Percentiles rank a stretch among this genome's conserved stretches.
These are phyloP conservation scores for Coemansia sp. DNA, from an alignment of 192 early-diverging fungal species.

Conservation along the genomic window DNA sequence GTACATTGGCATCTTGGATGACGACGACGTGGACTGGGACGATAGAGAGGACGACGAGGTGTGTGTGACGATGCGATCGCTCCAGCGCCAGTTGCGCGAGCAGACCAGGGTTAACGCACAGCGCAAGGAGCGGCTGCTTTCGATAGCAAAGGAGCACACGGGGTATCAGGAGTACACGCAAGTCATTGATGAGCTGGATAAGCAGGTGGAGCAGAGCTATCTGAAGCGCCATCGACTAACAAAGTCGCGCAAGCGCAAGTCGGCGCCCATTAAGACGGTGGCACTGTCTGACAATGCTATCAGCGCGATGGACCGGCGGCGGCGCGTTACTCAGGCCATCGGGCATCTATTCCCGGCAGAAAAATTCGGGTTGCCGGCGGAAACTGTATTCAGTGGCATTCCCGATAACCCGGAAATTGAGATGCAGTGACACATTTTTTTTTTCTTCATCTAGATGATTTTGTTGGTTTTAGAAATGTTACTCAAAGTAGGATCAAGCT, in stretches of 20 bases:
- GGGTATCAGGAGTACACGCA: constrained; percentile 86
- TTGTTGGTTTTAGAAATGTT: too few species aligned
- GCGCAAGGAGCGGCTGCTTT: constrained; percentile 64
- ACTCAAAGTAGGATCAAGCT: too few species aligned
- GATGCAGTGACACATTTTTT: neutral
- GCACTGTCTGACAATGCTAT: constrained; percentile 67
- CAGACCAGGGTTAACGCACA: constrained; percentile 64
- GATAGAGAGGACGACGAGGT: constrained; percentile 73
- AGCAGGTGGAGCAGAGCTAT: constrained; percentile 85
- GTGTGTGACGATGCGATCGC: constrained; percentile 63
- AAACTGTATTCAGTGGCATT: constrained; percentile 36
- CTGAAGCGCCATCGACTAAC: constrained; percentile 74
- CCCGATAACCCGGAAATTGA: constrained; percentile 37
- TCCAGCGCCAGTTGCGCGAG: constrained; percentile 72
- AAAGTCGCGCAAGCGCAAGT: constrained; percentile 73
- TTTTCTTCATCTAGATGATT: neutral
- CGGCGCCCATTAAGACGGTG: constrained; percentile 52
- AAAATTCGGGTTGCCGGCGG: constrained; percentile 45
- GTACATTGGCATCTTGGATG: constrained; percentile 77
- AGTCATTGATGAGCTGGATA: constrained; percentile 84
- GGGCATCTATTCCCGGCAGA: constrained; percentile 55
- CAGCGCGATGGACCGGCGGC: constrained; percentile 66
- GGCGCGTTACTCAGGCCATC: constrained; percentile 64
- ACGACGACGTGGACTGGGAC: constrained; percentile 74
- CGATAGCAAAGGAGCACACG: constrained; percentile 60